Percentiles rank a stretch among this genome's conserved stretches.
These are phyloP conservation scores for Abrus precatorius DNA, from an alignment of 306 rosid species.

Conservation along the genomic window DNA sequence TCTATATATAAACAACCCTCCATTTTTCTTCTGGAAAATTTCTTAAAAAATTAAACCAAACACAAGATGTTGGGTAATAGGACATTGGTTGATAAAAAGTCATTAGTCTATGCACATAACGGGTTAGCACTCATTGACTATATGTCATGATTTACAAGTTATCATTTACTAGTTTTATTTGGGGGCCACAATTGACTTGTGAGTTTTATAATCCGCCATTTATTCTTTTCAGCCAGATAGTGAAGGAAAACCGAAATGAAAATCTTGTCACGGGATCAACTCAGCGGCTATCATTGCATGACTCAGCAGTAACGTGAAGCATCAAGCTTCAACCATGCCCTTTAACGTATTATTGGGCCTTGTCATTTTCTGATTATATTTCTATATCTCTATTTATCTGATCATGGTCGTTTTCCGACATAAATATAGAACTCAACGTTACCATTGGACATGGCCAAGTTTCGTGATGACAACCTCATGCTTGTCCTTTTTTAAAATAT, in stretches of 20 bases:
- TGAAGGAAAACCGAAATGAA: background rate
- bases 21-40: background rate
- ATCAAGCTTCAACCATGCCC: background rate
- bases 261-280: background rate
- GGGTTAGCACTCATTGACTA: background rate
- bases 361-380: background rate
- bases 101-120: background rate
- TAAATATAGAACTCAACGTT: background rate
- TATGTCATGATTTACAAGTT: background rate
- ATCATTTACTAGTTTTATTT: background rate
- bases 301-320: background rate
- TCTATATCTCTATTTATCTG: background rate
- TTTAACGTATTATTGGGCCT: constrained; percentile 2
- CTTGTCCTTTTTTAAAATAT: background rate
- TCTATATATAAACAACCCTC: background rate
- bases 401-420: background rate
- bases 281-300: background rate
- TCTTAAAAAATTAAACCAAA: background rate
- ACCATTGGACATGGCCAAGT: background rate
- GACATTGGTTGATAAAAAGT: background rate
- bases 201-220: background rate
- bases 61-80: background rate
- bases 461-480: background rate
- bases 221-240: background rate
- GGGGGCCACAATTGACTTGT: background rate